phyloP scores from a whole-genome alignment of 345 rosid species.

The Capsella bursapastoris region DNA sequence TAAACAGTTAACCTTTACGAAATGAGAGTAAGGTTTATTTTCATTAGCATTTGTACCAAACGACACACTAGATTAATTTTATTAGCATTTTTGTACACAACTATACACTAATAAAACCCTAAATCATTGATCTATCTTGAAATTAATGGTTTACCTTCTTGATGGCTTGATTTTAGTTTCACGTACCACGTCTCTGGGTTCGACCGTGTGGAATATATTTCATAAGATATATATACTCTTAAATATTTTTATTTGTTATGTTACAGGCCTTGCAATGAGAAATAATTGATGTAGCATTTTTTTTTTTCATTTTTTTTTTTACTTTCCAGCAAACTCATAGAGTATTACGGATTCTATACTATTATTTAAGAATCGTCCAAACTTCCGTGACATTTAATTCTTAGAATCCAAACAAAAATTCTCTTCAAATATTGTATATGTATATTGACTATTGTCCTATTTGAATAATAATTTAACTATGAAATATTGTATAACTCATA shows the following conservation, averaged over 20 bases:
- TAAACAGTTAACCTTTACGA: too few species aligned
- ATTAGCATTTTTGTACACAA: background rate
- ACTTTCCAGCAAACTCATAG: background rate
- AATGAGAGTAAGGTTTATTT: too few species aligned
- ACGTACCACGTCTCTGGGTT: conserved; percentile 2
- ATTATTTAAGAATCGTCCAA: conserved; percentile 17
- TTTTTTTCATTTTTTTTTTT: background rate
- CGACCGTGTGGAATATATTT: background rate
- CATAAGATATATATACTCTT: conserved; percentile 1
- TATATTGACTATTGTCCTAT: conserved; percentile 12
- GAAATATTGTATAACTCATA: too few species aligned
- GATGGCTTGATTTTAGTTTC: too few species aligned
- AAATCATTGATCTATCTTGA: conserved; percentile 4
- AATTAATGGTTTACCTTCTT: background rate
- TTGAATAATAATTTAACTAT: background rate
- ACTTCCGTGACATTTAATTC: conserved; percentile 40
- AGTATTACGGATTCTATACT: conserved; percentile 13
- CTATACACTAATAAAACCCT: background rate
- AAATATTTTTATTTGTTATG: background rate
- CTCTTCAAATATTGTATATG: conserved; percentile 21
- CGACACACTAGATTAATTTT: too few species aligned
- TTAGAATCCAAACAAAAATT: conserved; percentile 36
- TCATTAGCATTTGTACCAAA: too few species aligned
- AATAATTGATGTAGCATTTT: background rate
- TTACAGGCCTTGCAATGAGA: background rate